Base-by-base conservation (phyloP, 2,329 filamentous ascomycete genomes). In the Phyllosticta ampelicida region DNA sequence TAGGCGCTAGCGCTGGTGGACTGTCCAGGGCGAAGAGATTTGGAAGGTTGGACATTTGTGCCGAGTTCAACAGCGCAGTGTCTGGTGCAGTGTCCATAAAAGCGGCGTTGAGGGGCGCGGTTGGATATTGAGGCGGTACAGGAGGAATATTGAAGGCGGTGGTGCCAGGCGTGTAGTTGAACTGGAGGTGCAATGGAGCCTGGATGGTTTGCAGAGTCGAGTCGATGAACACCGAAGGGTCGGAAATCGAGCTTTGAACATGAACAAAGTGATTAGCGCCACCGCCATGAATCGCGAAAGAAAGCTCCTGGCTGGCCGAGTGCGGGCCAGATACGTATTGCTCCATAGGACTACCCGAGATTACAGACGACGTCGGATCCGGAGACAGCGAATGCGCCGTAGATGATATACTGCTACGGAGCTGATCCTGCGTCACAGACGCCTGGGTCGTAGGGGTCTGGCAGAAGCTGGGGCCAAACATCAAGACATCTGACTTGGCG, bases 171-270 rank as follows among this genome's bases (percentile, higher is more conserved):
- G n/a, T 44, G 36, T 44, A 44, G 13, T 44, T 44, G 36, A n/a
- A 44, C 6, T n/a, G 36, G 16, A 44, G 36, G 8, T 44, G 36
- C 36, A 16, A 44, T 44, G 36, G 36, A 44, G 36, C 36, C 16
- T 44, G 36, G 13, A 44, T 44, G 36, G 13, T 44, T 44, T 44
- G 36, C 13, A 51, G 55, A 26, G 55, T 53, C 55, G 55, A 53
- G 53, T 58, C 51, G 23, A 58, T 53, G 36, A 58, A 58, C 18
- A 58, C 51, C 13, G 55, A 28, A 36, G 52, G 55, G 23, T 58
- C 50, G n/a, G 51, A 5, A 19, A 58, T 53, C 21, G 53, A 18
- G 23, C 18, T 30, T 36, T 30, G 48, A 19, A 53, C 51, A 21
- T 53, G 53, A 11, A 50, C 55, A 44, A 44, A 44, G 21, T 53